Percentiles rank a stretch among this genome's conserved stretches.
Evolutionary conservation across 2,329 filamentous ascomycete genomes (phyloP).

Genomic region (Aspergillus udagawae): DNA sequence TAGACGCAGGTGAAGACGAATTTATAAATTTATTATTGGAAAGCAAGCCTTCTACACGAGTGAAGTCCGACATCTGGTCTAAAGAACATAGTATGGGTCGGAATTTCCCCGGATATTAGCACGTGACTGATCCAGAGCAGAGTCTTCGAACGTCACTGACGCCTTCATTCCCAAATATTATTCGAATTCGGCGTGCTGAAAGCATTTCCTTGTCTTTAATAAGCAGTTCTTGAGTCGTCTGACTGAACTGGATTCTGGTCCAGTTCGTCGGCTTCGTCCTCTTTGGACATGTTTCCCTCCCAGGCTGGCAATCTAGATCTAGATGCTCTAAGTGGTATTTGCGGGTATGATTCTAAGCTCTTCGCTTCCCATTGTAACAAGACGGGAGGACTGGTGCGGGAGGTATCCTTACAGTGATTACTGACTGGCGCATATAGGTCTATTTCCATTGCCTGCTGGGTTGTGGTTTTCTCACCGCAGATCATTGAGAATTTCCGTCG

Average conservation of each 20-base stretch:
- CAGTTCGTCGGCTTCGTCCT: constrained; percentile 4
- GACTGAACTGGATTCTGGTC: background rate
- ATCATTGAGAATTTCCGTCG: constrained; percentile 93
- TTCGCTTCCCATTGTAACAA: constrained; percentile 1
- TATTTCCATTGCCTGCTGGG: constrained; percentile 96
- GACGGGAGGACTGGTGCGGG: background rate
- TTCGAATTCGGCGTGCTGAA: background rate
- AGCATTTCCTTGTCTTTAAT: background rate
- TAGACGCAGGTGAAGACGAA: no score
- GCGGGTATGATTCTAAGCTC: constrained; percentile 55
- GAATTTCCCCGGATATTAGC: constrained; percentile 6
- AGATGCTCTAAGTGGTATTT: constrained; percentile 87
- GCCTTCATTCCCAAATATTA: background rate
- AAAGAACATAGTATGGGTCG: background rate
- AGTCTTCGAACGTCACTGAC: constrained; percentile 9
- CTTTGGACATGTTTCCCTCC: constrained; percentile 34
- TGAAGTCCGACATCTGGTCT: background rate
- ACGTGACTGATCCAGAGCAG: constrained; percentile 6
- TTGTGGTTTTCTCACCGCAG: constrained; percentile 95
- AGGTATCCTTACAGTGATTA: background rate
- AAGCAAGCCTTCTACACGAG: no score
- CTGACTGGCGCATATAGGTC: constrained; percentile 53
- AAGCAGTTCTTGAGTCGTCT: background rate
- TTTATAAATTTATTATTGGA: no score
- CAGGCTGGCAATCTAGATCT: constrained; percentile 65